Evolutionary conservation across 306 rosid genomes (phyloP).

Genomic region (Geum urbanum): DNA sequence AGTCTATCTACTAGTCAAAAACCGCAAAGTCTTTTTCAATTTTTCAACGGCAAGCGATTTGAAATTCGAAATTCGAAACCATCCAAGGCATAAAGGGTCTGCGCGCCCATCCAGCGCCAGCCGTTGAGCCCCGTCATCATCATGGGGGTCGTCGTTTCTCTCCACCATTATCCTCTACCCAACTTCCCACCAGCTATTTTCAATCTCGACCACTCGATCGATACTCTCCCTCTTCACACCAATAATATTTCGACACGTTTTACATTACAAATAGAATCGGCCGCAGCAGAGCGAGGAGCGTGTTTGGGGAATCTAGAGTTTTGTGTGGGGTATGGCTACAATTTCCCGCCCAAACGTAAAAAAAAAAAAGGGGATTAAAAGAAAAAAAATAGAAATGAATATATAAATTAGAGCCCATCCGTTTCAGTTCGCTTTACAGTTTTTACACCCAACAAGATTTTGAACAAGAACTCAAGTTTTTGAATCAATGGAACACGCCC

Average conservation of each 20-base stretch:
- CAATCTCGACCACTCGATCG: background rate
- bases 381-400: background rate
- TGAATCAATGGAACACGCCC: conserved; percentile 42
- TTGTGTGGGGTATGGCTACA: conserved; percentile 3
- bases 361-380: background rate
- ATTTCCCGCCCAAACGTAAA: conserved; percentile 48
- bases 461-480: no score
- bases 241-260: background rate
- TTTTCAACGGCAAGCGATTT: conserved; percentile 29
- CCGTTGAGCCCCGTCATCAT: conserved; percentile 16
- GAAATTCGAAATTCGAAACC: conserved; percentile 34
- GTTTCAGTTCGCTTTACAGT: background rate
- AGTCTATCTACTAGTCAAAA: background rate
- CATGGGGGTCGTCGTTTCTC: background rate
- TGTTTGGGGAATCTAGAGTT: conserved; percentile 20
- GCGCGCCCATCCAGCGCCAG: conserved; percentile 29
- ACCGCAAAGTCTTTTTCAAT: conserved; percentile 22
- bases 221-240: background rate
- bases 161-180: background rate
- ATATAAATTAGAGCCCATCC: conserved; percentile 4
- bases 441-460: no score
- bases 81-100: background rate
- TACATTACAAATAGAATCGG: accelerated
- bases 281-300: conserved; percentile 7
- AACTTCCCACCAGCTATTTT: background rate